Base-by-base conservation (phyloP, 2,329 filamentous ascomycete genomes). In the Beauveria rudraprayagi region DNA sequence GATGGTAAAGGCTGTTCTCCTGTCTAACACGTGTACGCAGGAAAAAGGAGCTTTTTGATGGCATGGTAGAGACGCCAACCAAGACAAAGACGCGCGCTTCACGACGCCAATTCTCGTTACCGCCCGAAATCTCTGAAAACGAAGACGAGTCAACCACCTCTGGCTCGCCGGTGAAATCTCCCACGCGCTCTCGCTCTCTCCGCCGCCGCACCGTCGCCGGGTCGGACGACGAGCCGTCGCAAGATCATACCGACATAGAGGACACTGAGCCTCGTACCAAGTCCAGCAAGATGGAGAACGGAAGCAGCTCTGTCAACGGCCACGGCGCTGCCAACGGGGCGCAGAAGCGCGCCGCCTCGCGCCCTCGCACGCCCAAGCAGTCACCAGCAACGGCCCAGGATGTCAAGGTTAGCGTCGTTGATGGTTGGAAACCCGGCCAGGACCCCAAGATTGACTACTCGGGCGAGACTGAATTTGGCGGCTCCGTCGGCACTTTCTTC, bases 401-500 rank as follows among this genome's bases (percentile, higher is more conserved):
- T 40, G 71, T 72, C 19, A 69, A 61, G 30, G 53, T 64, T 34
- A 62, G 67, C 26, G 64, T 72, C 19, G 65, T 76, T 26, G 84
- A 86, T 66, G 84, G 84, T 60, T 86, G 83, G 82, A 77, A 71
- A 65, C 79, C 80, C 24, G 84, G 83, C 51, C 77, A 79, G 67
- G 84, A 88, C 67, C 83, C 81, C 68, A 86, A 81, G 72, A 67
- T 88, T 61, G 86, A 89, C 75, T 77, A 81, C 69, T 86, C 83
- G 1, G 84, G 82, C 65, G 78, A 83, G 65, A 83, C 84, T 67
- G 95, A 99, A 72, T 99, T 97, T 71, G 93, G 93, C 65, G 94
- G 94, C 62, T 87, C 90, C 3, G 72, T 82, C n/a, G 93, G 94
- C 60, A 88, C 92, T 47, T 76, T 83, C 17, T 79, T 83, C 66